Base-by-base conservation (phyloP, 2,329 filamentous ascomycete genomes). In the Colletotrichum lupini region DNA sequence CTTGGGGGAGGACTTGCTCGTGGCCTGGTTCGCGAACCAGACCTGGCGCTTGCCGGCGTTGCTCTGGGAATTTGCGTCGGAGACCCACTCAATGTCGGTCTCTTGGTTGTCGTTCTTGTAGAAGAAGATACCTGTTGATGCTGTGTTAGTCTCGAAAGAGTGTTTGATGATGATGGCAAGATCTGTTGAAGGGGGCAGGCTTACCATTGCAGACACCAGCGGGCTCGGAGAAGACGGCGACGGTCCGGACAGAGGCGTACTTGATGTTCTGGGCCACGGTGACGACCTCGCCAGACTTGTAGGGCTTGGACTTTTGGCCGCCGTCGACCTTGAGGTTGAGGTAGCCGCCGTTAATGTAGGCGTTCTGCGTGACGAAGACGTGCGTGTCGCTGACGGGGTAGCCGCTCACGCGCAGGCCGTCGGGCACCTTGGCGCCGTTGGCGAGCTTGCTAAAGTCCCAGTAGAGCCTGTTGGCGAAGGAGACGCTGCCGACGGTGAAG, bases 71-170 rank as follows among this genome's bases (percentile, higher is more conserved):
- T 73, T 65, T 9, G 76, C 32, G 16, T 81, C 79, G 0, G 80
- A 81, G 28, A 81, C 78, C 80, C 80, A 81, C 60, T 81, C 80
- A 8, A 81, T 81, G 7, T 81, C 80, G 0, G 76, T 77, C 56
- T 81, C 80, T 35, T 81, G 80, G 30, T 59, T 77, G 49, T 81
- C 76, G 0, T 65, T 73, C 14, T 76, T 46, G 72, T 79, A 81
- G 53, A 80, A 79, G 74, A 81, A 81, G 74, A 81, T 81, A 57
- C 80, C 79, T 81, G 5, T 16, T 8, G 12, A 5, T 16, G 30
- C 3, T 26, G 5, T 53, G 19, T 72, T 32, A 72, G 57, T 11
- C 16, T 2, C 5, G 6, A 16, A 11, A 26, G 3, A 26, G 26
- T 26, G n/a, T 5, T 7, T 22, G 9, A 19, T 26, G 19, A 9